Evolutionary conservation across 164 flowering plant species (phyloP), one percentile per base, ranked within the genome.

Genomic region (Platanus orientalis): DNA sequence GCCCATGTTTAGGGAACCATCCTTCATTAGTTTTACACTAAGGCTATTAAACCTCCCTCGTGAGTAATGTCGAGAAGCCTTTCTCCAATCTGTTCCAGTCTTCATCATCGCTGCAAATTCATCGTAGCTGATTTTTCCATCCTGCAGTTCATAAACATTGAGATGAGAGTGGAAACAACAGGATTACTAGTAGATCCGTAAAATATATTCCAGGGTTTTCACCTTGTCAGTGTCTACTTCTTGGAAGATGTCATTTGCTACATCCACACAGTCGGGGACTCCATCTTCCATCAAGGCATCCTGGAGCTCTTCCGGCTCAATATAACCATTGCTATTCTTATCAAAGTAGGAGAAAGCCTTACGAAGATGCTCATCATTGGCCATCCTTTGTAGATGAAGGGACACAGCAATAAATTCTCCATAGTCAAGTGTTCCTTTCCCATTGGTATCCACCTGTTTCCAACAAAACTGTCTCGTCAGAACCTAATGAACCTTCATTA

Each of bases 1-100:
- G 56, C 82, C 90, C 80, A 75, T 66, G 69, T 88, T 88, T 40
- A 91, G 62, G 36, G 98, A 92, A 57, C 96, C 98, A 74, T 92
- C 98, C 74, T 89, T 92, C 92, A 89, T 85, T 71, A 92, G 73
- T 68, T 81, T 87, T 32, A 89, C 62, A 77, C 98, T 92, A 25
- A 92, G 81, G 62, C 87, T 92, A 74, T 92, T 89, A 71, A 89
- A 92, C 78, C 98, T 82, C 59, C 91, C 98, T 79, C 96, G 81
- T 1, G 96, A 92, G 69, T 89, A 92, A 73, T 89, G 96, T 30
- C 97, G 81, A 64, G 98, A 92, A 44, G 96, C 96, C 80, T 92
- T 92, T 79, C 96, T 89, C 96, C 96, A 92, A 73, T 92, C 97
- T 11, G 97, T 92, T 54, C 97, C 97, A 4, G 97, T 87, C 75